phyloP scores from a whole-genome alignment of 208 protist species.

The Wallacemonas collosoma region DNA sequence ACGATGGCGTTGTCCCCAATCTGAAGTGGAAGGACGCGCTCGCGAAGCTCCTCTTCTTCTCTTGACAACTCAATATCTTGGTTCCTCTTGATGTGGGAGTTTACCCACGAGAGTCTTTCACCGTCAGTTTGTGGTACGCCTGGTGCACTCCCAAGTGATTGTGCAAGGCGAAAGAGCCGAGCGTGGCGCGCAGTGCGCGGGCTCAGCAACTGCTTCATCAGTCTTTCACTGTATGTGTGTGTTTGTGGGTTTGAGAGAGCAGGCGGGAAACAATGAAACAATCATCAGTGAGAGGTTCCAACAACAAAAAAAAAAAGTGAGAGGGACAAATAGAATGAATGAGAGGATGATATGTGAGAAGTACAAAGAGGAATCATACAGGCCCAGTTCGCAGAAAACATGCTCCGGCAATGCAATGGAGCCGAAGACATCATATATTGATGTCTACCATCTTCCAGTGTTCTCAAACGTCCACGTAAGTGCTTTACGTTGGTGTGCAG shows the following conservation, averaged over 20 bases:
- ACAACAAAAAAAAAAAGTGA: constrained; percentile 12
- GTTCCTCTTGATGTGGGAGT: constrained; percentile 72
- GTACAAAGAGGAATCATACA: too few relatives aligned
- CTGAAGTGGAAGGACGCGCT: constrained; percentile 64
- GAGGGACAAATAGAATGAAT: neutral
- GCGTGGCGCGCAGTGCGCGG: constrained; percentile 92
- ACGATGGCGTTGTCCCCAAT: constrained; percentile 69
- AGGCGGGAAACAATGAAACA: neutral
- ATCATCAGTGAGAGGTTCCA: neutral
- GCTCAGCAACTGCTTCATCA: constrained; percentile 83
- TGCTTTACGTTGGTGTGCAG: too few relatives aligned
- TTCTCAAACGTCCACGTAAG: too few relatives aligned
- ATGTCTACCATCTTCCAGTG: too few relatives aligned
- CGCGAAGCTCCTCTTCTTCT: constrained; percentile 72
- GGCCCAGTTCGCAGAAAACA: too few relatives aligned
- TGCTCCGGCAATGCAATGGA: too few relatives aligned
- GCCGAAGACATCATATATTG: too few relatives aligned
- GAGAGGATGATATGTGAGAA: neutral
- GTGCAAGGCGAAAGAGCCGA: constrained; percentile 71
- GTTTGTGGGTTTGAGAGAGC: constrained; percentile 2
- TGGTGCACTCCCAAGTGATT: constrained; percentile 24
- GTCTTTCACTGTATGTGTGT: constrained; percentile 11
- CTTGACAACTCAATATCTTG: constrained; percentile 74
- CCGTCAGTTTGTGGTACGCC: constrained; percentile 70
- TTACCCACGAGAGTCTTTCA: constrained; percentile 80